Evolutionary conservation across 2,329 filamentous ascomycete genomes (phyloP), one percentile per base, ranked within the genome.

Genomic region (Exophiala spinifera): DNA sequence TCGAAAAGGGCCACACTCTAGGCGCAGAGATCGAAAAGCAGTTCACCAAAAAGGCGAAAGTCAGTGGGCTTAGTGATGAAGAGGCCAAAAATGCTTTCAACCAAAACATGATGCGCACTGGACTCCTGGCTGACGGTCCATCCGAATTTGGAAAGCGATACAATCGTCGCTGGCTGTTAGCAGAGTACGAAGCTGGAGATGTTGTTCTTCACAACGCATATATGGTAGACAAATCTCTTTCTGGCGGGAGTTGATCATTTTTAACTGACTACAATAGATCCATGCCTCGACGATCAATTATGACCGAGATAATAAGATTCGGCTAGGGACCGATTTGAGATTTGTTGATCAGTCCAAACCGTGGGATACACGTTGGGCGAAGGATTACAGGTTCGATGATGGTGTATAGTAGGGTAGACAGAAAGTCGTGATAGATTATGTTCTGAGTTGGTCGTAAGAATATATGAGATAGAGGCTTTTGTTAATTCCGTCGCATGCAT

Each of bases 251-350:
- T 2, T 7, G 34, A 21, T 15, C 34, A 7, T 8, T 40, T 20
- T 19, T 53, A 23, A 46, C n/a, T 20, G 3, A 23, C 39, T 19
- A 4, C 17, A 39, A 50, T n/a, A 80, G 78, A 82, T 83, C 15
- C 80, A 83, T 63, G 79, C 80, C 0, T 82, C 79, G 1, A 80
- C 78, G 0, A 70, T 82, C 53, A 83, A 83, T 47, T 70, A 77
- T 44, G 78, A 82, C 40, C 72, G 73, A 0, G 68, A 76, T 4
- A 76, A 77, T 50, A 65, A 76, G 0, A 82, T 83, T 45, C 73
- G 80, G 1, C 71, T 83, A 0, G 80, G 77, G 0, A 83, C 80
- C 2, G 80, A 83, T 62, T 61, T 83, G 47, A 72, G 80, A 1
- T 83, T 82, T 61, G 79, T 81, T 6, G 72, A 82, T 57, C 71